Conservation (phyloP, 2,329 filamentous ascomycete species). For the Plectosphaerella cucumerina region DNA sequence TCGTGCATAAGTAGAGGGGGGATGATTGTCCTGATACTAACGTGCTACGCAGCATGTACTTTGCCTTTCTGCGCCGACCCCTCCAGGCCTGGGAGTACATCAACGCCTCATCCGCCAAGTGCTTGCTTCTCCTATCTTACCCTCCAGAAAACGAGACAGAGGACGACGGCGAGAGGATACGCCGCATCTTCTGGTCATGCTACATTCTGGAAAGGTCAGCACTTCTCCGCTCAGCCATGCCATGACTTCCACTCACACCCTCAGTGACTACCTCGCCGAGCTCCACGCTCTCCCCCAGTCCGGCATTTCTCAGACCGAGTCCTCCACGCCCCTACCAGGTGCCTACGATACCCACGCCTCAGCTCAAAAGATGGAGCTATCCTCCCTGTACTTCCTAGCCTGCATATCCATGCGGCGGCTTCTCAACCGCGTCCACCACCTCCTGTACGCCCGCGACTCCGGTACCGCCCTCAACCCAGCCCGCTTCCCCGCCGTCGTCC, state of each 20-base stretch:
- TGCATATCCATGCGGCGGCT: slow-evolving; percentile 48
- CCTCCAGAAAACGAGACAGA: slow-evolving; percentile 24
- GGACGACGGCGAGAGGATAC: slow-evolving; percentile 42
- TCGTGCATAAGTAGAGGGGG: not conserved
- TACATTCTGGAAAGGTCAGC: slow-evolving; percentile 47
- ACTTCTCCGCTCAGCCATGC: too few species aligned
- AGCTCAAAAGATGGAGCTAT: slow-evolving; percentile 36
- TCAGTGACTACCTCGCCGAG: slow-evolving; percentile 48
- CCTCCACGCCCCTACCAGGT: slow-evolving; percentile 42
- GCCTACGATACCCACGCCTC: slow-evolving; percentile 39
- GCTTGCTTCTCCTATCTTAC: slow-evolving; percentile 43
- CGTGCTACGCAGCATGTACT: slow-evolving; percentile 33
- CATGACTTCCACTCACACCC: not conserved
- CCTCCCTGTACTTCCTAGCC: slow-evolving; percentile 47
- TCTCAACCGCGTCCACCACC: slow-evolving; percentile 43
- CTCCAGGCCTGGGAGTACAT: slow-evolving; percentile 50
- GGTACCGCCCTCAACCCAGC: slow-evolving; percentile 39
- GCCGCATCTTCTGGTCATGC: slow-evolving; percentile 51
- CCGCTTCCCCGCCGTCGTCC: slow-evolving; percentile 42
- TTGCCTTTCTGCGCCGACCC: slow-evolving; percentile 43
- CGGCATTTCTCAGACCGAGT: slow-evolving; percentile 47
- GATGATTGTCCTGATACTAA: not conserved
- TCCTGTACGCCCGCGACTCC: slow-evolving; percentile 41
- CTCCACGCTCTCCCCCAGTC: slow-evolving; percentile 44
- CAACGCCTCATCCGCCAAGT: slow-evolving; percentile 43